phyloP scores from a whole-genome alignment of 495 filamentous ascomycete genomes.

The Penicillium ochrochloron region DNA sequence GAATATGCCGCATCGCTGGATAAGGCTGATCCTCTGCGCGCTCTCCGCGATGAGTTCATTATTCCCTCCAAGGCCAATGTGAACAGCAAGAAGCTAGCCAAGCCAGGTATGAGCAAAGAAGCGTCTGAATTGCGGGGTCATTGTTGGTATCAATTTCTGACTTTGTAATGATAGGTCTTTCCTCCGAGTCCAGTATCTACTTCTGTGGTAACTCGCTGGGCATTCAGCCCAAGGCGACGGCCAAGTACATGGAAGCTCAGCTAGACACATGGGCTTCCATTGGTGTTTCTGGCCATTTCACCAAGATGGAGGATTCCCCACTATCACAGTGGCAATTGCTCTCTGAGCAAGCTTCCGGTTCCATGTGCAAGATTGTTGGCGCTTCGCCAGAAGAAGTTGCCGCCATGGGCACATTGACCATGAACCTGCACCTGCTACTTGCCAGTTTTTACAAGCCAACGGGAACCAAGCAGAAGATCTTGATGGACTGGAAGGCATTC shows the following conservation, averaged over 20 bases:
- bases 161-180: constrained; percentile 38
- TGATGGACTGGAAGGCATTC: constrained; percentile 93
- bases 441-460: constrained; percentile 88
- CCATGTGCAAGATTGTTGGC: constrained; percentile 83
- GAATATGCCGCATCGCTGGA: constrained; percentile 71
- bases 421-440: constrained; percentile 88
- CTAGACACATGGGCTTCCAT: constrained; percentile 88
- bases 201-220: constrained; percentile 96
- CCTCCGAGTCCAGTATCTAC: constrained; percentile 66
- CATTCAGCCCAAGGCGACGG: constrained; percentile 78
- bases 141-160: constrained; percentile 17
- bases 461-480: constrained; percentile 77
- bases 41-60: constrained; percentile 75
- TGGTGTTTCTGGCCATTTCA: constrained; percentile 91
- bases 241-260: constrained; percentile 73
- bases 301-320: constrained; percentile 71
- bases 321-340: constrained; percentile 78
- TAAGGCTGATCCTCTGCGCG: constrained; percentile 65
- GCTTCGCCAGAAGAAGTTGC: constrained; percentile 78
- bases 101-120: constrained; percentile 38
- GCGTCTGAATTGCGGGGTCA: background rate
- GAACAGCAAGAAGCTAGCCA: constrained; percentile 64
- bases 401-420: constrained; percentile 90
- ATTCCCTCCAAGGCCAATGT: constrained; percentile 83
- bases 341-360: constrained; percentile 69